Evolutionary conservation across 495 filamentous ascomycete species (phyloP).

Genomic region (Usnea hakonensis): DNA sequence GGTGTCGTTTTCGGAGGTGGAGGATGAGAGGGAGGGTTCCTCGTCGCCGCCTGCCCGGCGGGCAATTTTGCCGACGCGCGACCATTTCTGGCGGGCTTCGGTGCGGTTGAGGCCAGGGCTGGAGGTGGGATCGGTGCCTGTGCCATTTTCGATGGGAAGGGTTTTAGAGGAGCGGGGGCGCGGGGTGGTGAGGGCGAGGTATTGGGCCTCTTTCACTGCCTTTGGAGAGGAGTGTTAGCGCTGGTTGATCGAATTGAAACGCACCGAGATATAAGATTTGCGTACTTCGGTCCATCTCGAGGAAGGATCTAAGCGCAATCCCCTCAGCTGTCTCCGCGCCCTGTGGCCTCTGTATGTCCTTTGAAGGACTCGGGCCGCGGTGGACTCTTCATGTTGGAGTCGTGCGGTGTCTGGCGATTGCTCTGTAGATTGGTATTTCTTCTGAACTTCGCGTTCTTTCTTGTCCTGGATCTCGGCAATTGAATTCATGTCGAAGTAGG

Average conservation of each 20-base stretch:
- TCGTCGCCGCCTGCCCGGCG: slow-evolving; percentile 59
- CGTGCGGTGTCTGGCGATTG: neutral
- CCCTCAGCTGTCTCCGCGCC: slow-evolving; percentile 54
- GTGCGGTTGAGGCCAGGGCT: slow-evolving; percentile 9
- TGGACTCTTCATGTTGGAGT: neutral
- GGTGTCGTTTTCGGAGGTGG: slow-evolving; percentile 31
- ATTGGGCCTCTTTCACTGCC: slow-evolving; percentile 57
- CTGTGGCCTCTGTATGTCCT: slow-evolving; percentile 65
- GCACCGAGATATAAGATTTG: neutral
- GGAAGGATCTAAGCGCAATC: slow-evolving; percentile 55
- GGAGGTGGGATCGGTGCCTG: too few species aligned
- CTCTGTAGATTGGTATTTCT: slow-evolving; percentile 6
- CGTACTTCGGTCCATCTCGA: slow-evolving; percentile 59
- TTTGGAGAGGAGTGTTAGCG: slow-evolving; percentile 24
- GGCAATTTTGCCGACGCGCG: slow-evolving; percentile 61
- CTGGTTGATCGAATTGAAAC: neutral
- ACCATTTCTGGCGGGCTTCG: slow-evolving; percentile 63
- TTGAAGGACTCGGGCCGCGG: slow-evolving; percentile 31
- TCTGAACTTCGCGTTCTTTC: slow-evolving; percentile 16
- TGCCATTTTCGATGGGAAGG: slow-evolving; percentile 2
- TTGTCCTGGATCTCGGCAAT: slow-evolving; percentile 15
- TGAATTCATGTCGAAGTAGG: slow-evolving; percentile 8
- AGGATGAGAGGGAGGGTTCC: slow-evolving; percentile 27
- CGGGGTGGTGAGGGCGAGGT: slow-evolving; percentile 46
- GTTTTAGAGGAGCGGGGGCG: slow-evolving; percentile 24